Evolutionary conservation across 1,139 yeast genomes (phyloP), one percentile per base, ranked within the genome.

Genomic region (Saccharomycopsis hybrid): DNA sequence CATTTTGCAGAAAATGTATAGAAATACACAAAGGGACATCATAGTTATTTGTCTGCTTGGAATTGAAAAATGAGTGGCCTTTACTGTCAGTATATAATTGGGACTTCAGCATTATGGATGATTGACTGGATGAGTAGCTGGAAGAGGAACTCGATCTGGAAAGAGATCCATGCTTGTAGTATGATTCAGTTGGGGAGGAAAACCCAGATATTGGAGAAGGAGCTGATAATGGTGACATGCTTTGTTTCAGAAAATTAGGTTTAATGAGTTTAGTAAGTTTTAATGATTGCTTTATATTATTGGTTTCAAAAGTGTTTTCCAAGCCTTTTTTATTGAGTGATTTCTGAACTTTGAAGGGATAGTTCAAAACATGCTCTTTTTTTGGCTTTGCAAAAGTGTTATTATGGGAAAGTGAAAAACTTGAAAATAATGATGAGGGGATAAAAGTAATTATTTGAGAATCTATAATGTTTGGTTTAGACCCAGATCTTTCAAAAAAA

Each of bases 1-100:
- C 48, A 31, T 38, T 43, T 35, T 43, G 51, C 5, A 49, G 33
- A 33, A 50, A 50, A 5, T 4, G 11, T 5, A 47, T 9, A 2
- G 45, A 43, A 8, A 50, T 33, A 9, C n/a, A 24, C 5, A 50
- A 25, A 3, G 50, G 51, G 7, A 50, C 43, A 11, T 36, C 36
- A 29, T 38, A 40, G 11, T 32, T 32, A 3, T 25, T 29, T n/a
- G 31, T 39, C 11, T 13, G 31, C 11, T 28, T 27, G 27, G 8
- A 8, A 18, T 29, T n/a, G 30, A 45, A 30, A 27, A 38, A 9
- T 9, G 44, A 11, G 24, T 42, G 4, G 5, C 24, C n/a, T 11
- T 5, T 11, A 24, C 13, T 36, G 18, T 24, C n/a, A 9, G 41
- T 13, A 32, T 9, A 32, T 13, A 13, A 13, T 38, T 41, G 44